Base-by-base conservation (phyloP, 441 rosid species). In the Populus tomentosa region DNA sequence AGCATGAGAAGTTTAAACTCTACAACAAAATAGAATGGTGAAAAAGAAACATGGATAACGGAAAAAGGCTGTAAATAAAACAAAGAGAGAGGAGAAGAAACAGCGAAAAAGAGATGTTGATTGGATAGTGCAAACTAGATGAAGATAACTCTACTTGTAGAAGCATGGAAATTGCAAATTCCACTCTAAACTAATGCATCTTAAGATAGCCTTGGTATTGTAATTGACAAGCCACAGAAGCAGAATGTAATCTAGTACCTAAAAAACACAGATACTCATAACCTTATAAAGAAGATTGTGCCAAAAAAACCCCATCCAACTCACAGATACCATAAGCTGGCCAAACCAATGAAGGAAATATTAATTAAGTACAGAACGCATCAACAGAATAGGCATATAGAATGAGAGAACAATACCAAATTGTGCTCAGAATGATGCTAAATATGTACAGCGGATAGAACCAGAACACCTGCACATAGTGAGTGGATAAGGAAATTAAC, bases 361-460 rank as follows among this genome's bases (percentile, higher is more conserved):
- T 20, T 50, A 23, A 46, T 46, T 14, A 46, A 70, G 21, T 36
- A 5, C 9, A 16, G 24, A 56, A 67, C 26, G 61, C 33, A 50
- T 16, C n/a, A 68, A 68, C 26, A 3, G 16, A 67, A 67, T 38
- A 76, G 67, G 46, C n/a, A 32, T 14, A 14, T 14, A 69, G 65
- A 65, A 7, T 38, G 35, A 73, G 69, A 75, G 76, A 77, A 83
- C 23, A 26, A 62, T 89, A 94, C 99, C 98, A 96, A 59, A 96
- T 79, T 78, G 82, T 83, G 84, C 99, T 96, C 71, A 94, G 85
- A 78, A 96, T 83, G 80, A 92, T 76, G 95, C 99, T 91, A 86
- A 92, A 89, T 75, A 87, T 35, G 83, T 96, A 96, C 80, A 96
- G 30, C 0, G 99, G 98, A 83, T 90, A 96, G 90, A 96, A 92